These are phyloP conservation scores for Rugosomyces carneus DNA, from an alignment of 1,284 basidiomycete genomes.

Conservation along the genomic window DNA sequence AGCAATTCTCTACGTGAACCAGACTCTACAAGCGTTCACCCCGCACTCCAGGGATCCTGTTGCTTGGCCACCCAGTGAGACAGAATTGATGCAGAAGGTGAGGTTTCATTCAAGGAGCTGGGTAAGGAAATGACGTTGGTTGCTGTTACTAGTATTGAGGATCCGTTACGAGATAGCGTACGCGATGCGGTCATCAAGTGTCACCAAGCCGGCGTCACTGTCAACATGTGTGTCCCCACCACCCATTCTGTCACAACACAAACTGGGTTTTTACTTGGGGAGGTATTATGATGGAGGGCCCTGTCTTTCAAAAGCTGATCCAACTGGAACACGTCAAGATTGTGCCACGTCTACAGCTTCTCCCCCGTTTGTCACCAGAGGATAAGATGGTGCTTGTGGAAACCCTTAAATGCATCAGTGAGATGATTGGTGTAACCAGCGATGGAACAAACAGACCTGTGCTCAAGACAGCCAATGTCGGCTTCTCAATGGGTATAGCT, in stretches of 20 bases:
- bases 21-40: slow-evolving; percentile 89
- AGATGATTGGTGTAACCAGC: slow-evolving; percentile 95
- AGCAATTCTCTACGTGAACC: slow-evolving; percentile 92
- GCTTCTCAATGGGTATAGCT: slow-evolving; percentile 98
- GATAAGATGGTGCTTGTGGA: slow-evolving; percentile 95
- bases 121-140: slow-evolving; percentile 78
- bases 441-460: slow-evolving; percentile 98
- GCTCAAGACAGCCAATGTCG: slow-evolving; percentile 90
- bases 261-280: slow-evolving; percentile 89
- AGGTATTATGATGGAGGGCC: slow-evolving; percentile 96
- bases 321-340: slow-evolving; percentile 55
- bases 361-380: slow-evolving; percentile 95
- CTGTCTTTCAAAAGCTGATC: slow-evolving; percentile 60
- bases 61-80: slow-evolving; percentile 73
- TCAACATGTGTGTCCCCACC: slow-evolving; percentile 98
- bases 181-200: slow-evolving; percentile 84
- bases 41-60: slow-evolving; percentile 89
- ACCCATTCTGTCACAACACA: slow-evolving; percentile 92
- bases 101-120: slow-evolving; percentile 72
- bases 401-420: slow-evolving; percentile 81
- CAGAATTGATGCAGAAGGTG: slow-evolving; percentile 41
- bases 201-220: slow-evolving; percentile 83
- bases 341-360: slow-evolving; percentile 67
- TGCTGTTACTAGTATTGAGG: slow-evolving; percentile 90
- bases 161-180: slow-evolving; percentile 90